These are phyloP conservation scores for Neurospora pannonica DNA, from an alignment of 495 filamentous ascomycete species.

Conservation along the genomic window DNA sequence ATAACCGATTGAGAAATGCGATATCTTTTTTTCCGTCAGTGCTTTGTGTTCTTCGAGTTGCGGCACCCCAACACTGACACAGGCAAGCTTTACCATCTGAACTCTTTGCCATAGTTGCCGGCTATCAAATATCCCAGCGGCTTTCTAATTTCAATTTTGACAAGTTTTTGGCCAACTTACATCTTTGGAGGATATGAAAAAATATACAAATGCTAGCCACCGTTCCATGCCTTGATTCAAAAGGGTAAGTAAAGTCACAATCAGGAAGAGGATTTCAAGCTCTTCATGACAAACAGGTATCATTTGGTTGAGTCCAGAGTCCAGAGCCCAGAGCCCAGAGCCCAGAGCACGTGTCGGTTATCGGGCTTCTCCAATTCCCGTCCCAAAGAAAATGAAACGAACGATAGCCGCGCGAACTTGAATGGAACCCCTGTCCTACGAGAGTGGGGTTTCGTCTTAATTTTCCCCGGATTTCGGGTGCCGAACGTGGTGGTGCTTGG, in stretches of 20 bases:
- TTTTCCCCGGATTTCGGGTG: not conserved
- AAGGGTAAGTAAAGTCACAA: not conserved
- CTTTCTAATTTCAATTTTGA: not conserved
- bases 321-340: not conserved
- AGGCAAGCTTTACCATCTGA: not conserved
- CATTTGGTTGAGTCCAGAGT: not conserved
- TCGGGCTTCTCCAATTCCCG: not conserved
- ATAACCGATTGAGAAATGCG: not conserved
- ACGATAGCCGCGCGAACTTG: not conserved
- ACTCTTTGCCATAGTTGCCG: not conserved
- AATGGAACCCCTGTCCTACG: not conserved
- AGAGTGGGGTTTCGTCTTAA: not conserved
- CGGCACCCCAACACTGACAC: not conserved
- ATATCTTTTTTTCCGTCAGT: not conserved
- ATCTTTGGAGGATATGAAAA: not conserved
- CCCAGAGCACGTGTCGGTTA: not conserved
- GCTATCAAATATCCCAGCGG: not conserved
- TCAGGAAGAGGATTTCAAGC: not conserved
- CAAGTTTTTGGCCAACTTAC: not conserved
- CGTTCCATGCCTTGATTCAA: not conserved
- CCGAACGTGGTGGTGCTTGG: not conserved
- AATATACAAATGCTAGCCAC: not conserved
- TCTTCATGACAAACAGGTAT: not conserved
- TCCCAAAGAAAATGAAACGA: not conserved
- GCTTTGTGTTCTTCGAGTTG: not conserved